A percentile compares a stretch with the other conserved stretches of the same genome.
These are phyloP conservation scores for Cicer judaicum DNA, from an alignment of 306 rosid species.

Conservation along the genomic window DNA sequence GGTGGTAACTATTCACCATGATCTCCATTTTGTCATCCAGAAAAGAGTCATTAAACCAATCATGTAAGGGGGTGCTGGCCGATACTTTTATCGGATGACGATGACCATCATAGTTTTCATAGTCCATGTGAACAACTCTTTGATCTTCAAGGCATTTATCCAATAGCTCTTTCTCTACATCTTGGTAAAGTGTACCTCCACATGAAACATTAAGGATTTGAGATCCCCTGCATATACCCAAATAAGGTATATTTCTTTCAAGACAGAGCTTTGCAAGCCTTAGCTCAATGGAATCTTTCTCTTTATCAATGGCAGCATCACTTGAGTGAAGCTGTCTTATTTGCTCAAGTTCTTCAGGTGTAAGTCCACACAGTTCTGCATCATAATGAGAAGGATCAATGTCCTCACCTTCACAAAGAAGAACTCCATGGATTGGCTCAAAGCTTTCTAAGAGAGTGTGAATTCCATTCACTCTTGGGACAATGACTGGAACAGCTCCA, in stretches of 20 bases:
- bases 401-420: constrained; percentile 83
- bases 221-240: constrained; percentile 82
- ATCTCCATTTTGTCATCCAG: constrained; percentile 49
- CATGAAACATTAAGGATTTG: constrained; percentile 79
- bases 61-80: constrained; percentile 46
- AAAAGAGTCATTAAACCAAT: constrained; percentile 53
- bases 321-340: constrained; percentile 67
- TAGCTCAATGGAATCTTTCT: constrained; percentile 75
- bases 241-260: constrained; percentile 69
- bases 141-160: constrained; percentile 39
- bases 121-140: constrained; percentile 62
- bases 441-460: constrained; percentile 72
- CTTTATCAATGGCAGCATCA: constrained; percentile 70
- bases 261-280: constrained; percentile 73
- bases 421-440: constrained; percentile 86
- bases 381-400: constrained; percentile 79
- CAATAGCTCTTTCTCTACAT: constrained; percentile 61
- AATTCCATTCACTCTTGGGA: constrained; percentile 71
- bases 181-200: constrained; percentile 75
- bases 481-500: constrained; percentile 79
- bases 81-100: constrained; percentile 42
- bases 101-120: constrained; percentile 60
- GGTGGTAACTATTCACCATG: constrained; percentile 60
- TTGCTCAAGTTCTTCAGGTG: constrained; percentile 60
- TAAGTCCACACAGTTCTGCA: constrained; percentile 51